These are phyloP conservation scores for Globisporangium perplexum DNA, from an alignment of 352 stramenopile genomes.

Conservation along the genomic window DNA sequence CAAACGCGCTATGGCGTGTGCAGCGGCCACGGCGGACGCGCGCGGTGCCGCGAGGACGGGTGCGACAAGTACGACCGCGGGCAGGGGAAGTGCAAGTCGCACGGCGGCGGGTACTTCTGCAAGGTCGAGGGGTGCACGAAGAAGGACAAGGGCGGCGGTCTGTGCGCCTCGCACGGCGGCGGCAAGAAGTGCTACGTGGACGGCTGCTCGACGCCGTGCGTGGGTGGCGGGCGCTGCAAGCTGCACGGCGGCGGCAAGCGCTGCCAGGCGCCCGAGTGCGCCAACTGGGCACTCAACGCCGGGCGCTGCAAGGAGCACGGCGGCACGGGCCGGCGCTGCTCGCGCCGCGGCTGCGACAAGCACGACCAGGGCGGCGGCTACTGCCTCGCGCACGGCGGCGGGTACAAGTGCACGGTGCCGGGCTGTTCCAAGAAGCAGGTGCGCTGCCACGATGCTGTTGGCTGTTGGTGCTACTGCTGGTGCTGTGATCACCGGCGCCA, in stretches of 20 bases:
- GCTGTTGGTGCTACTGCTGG: no score
- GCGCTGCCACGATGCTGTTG: not conserved
- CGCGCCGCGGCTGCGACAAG: constrained; percentile 57
- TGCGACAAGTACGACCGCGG: constrained; percentile 74
- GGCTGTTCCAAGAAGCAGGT: constrained; percentile 82
- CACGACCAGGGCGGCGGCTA: constrained; percentile 74
- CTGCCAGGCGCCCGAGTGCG: constrained; percentile 42
- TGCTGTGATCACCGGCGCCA: no score
- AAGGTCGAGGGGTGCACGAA: constrained; percentile 71
- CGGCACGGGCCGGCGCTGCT: constrained; percentile 65
- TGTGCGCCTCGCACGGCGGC: constrained; percentile 71
- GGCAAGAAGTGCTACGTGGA: constrained; percentile 81
- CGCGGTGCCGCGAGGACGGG: constrained; percentile 66
- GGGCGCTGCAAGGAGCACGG: constrained; percentile 76
- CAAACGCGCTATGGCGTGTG: constrained; percentile 75
- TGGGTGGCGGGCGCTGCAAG: constrained; percentile 70
- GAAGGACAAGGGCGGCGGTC: constrained; percentile 79
- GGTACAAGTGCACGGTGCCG: constrained; percentile 56
- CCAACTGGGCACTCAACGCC: constrained; percentile 60
- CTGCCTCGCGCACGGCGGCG: constrained; percentile 69
- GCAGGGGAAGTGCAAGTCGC: constrained; percentile 75
- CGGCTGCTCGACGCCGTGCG: constrained; percentile 54
- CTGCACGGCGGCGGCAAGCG: constrained; percentile 55
- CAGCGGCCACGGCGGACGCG: constrained; percentile 63
- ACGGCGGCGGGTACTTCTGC: constrained; percentile 80